A percentile compares a stretch with the other conserved stretches of the same genome.
Conservation (phyloP, 805 yeast genomes). For the Barnettozyma pratensis region DNA sequence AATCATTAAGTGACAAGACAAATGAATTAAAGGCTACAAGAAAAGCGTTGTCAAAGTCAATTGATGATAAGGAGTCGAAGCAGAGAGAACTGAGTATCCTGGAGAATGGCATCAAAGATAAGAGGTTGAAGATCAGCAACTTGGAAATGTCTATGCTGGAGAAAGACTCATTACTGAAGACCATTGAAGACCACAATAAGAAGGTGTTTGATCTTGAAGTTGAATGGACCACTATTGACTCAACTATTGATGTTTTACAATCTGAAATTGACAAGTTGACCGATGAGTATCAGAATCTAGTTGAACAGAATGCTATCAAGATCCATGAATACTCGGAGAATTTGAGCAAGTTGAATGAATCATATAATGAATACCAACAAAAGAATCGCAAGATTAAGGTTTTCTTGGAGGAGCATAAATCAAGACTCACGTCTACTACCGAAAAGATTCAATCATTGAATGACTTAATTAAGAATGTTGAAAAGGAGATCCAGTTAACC, state of each 20-base stretch:
- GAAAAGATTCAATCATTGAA: slow-evolving; percentile 17
- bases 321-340: not conserved
- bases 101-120: slow-evolving; percentile 49
- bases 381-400: slow-evolving; percentile 33
- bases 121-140: slow-evolving; percentile 44
- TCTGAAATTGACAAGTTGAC: slow-evolving; percentile 17
- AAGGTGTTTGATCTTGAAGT: slow-evolving; percentile 24
- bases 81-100: slow-evolving; percentile 40
- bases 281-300: slow-evolving; percentile 14
- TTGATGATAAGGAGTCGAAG: slow-evolving; percentile 39
- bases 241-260: slow-evolving; percentile 18
- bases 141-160: slow-evolving; percentile 49
- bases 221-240: slow-evolving; percentile 16
- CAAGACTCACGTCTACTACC: not conserved
- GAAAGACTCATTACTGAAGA: slow-evolving; percentile 33
- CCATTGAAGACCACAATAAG: slow-evolving; percentile 32
- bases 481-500: slow-evolving; percentile 24
- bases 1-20: slow-evolving; percentile 21
- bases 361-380: slow-evolving; percentile 24
- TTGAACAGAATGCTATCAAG: slow-evolving; percentile 6
- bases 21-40: slow-evolving; percentile 38
- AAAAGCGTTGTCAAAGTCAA: slow-evolving; percentile 24
- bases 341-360: slow-evolving; percentile 12
- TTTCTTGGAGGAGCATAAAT: slow-evolving; percentile 1
- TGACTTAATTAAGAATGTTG: slow-evolving; percentile 18